phyloP scores from a whole-genome alignment of 192 early-diverging fungal genomes.

The Gorgonomyces haynaldii region DNA sequence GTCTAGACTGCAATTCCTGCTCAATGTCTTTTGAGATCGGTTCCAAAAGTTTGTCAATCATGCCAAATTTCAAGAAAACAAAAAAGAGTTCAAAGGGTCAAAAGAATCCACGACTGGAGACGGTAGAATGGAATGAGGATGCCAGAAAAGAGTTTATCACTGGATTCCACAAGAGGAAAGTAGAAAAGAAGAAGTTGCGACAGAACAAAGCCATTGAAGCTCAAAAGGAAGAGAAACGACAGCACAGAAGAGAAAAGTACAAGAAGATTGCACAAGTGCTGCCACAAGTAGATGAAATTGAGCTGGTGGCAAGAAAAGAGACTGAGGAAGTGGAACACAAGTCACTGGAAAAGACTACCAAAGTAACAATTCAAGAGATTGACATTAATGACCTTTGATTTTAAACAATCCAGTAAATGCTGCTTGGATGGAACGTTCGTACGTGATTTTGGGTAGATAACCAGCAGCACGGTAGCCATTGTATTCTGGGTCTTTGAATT shows the following conservation, averaged over 20 bases:
- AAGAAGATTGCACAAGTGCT: neutral
- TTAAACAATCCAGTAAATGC: neutral
- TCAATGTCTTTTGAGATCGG: no score
- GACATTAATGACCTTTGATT: neutral
- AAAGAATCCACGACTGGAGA: neutral
- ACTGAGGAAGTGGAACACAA: neutral
- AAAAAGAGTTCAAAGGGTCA: neutral
- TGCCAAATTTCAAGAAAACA: no score
- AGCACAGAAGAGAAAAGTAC: conserved; percentile 21
- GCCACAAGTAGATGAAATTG: neutral
- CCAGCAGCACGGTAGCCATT: neutral
- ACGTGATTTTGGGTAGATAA: neutral
- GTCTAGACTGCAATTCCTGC: no score
- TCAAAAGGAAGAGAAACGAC: conserved; percentile 17
- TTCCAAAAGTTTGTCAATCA: no score
- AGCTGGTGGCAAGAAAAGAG: neutral
- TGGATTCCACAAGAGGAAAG: conserved; percentile 38
- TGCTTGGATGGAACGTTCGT: neutral
- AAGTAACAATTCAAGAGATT: neutral
- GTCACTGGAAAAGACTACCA: neutral
- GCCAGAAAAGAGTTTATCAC: conserved; percentile 29
- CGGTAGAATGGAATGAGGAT: conserved; percentile 1
- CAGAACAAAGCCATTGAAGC: conserved; percentile 11
- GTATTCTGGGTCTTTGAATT: neutral
- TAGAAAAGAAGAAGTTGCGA: conserved; percentile 22